Evolutionary conservation across 2,329 filamentous ascomycete species (phyloP), one percentile per base, ranked within the genome.

Genomic region (Annulohypoxylon truncatum): DNA sequence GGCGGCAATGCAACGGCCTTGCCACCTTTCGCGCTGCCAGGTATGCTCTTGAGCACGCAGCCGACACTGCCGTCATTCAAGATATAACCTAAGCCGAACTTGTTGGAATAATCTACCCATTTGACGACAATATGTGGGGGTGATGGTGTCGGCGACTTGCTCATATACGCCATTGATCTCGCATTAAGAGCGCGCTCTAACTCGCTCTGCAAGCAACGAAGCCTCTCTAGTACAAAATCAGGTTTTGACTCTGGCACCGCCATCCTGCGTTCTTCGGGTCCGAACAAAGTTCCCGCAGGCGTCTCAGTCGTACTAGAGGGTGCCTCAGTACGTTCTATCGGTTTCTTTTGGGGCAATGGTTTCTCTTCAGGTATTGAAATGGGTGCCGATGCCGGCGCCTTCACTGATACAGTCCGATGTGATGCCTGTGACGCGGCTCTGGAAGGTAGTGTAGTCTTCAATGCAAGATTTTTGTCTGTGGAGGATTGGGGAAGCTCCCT

Each of bases 61-160:
- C 92, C 92, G 18, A 94, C 89, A 67, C 89, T 93, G 28, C 92
- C 92, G 70, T 95, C 91, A 67, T 92, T 92, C 57, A 96, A 82
- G 62, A 95, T 93, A 74, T 95, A 96, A 33, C 92, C 92, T 13
- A 96, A 84, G 10, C 92, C 92, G 76, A 94, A 93, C 76, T 94
- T 94, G 78, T 94, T 93, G 64, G 92, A 93, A 77, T 96, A 96
- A 76, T 96, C 92, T 5, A 96, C 92, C 92, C 92, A 96, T 75
- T 94, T 93, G 9, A 90, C 87, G 10, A 90, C 88, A 46, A 90
- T 86, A 75, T 89, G 80, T 75, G 90, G 85, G 75, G 90, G 78
- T 66, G 89, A 75, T 75, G 85, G 81, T 59, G 84, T 77, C 67
- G 83, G 79, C 62, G 84, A 81, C 78, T 87, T 85, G 8, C 85